These are phyloP conservation scores for Xylaria sp. DNA, from an alignment of 2,329 filamentous ascomycete genomes.

Conservation along the genomic window DNA sequence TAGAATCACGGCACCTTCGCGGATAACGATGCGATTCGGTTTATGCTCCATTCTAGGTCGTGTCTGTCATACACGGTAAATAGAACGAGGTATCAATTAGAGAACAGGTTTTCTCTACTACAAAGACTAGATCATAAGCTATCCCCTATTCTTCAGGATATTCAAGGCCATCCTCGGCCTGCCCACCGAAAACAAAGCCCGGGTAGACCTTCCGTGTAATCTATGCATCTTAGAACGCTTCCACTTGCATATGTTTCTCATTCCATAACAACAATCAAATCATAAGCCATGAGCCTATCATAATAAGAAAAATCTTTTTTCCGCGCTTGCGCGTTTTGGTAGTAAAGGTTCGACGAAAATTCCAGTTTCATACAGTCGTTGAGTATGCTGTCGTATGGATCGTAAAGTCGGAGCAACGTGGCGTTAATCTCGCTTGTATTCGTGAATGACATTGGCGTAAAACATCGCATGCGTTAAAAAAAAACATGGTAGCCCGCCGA, in stretches of 20 bases:
- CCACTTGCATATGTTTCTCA: conserved; percentile 41
- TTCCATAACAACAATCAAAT: conserved; percentile 43
- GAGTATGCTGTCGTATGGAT: conserved; percentile 48
- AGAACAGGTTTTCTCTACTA: conserved; percentile 23
- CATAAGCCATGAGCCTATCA: conserved; percentile 46
- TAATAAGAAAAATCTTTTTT: conserved; percentile 44
- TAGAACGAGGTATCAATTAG: conserved; percentile 35
- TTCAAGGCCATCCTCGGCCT: conserved; percentile 15
- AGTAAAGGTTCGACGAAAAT: conserved; percentile 42
- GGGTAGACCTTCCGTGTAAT: conserved; percentile 37
- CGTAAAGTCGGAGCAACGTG: conserved; percentile 49
- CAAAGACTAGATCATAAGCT: conserved; percentile 24
- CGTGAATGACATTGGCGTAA: conserved; percentile 46
- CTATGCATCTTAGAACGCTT: conserved; percentile 46
- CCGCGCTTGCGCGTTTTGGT: conserved; percentile 47
- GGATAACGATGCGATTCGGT: conserved; percentile 21
- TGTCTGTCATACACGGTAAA: conserved; percentile 29
- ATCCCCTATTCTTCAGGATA: conserved; percentile 17
- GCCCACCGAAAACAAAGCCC: conserved; percentile 19
- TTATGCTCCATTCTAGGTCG: conserved; percentile 32
- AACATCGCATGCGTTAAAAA: conserved; percentile 45
- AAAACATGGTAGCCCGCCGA: conserved; percentile 48
- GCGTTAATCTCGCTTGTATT: conserved; percentile 37
- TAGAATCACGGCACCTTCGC: background rate
- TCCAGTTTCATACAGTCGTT: conserved; percentile 52